A percentile compares a stretch with the other conserved stretches of the same genome.
These are phyloP conservation scores for Gossypium sturtianum DNA, from an alignment of 345 rosid genomes.

Conservation along the genomic window DNA sequence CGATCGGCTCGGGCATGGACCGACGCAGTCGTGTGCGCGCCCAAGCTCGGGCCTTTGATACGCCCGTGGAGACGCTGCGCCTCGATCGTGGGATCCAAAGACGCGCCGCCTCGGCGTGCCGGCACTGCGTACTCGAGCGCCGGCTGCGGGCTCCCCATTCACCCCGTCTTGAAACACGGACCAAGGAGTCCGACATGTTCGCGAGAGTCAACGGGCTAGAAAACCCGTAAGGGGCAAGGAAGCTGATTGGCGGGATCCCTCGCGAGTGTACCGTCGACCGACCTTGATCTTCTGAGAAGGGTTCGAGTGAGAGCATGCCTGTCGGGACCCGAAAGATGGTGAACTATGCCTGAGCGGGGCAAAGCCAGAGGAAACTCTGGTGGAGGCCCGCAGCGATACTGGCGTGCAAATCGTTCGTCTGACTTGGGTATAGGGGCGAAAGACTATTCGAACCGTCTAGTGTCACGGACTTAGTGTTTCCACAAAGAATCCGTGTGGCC, in stretches of 20 bases:
- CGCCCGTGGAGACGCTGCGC: no score
- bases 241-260: constrained; percentile 17
- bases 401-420: constrained; percentile 30
- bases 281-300: constrained; percentile 28
- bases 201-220: constrained; percentile 38
- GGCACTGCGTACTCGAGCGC: no score
- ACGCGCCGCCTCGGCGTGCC: no score
- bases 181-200: constrained; percentile 55
- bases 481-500: background rate
- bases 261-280: constrained; percentile 22
- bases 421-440: constrained; percentile 43
- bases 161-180: constrained; percentile 62
- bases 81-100: no score
- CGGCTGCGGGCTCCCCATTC: constrained; percentile 26
- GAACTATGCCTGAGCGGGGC: constrained; percentile 29
- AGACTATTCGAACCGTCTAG: constrained; percentile 39
- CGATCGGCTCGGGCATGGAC: no score
- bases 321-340: constrained; percentile 28
- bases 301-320: constrained; percentile 25
- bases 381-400: constrained; percentile 38
- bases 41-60: no score
- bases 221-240: constrained; percentile 18
- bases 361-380: constrained; percentile 28
- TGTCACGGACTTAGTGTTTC: no score
- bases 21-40: no score